phyloP scores from a whole-genome alignment of 1,284 basidiomycete genomes.

The Singerocomus rubriflavus region DNA sequence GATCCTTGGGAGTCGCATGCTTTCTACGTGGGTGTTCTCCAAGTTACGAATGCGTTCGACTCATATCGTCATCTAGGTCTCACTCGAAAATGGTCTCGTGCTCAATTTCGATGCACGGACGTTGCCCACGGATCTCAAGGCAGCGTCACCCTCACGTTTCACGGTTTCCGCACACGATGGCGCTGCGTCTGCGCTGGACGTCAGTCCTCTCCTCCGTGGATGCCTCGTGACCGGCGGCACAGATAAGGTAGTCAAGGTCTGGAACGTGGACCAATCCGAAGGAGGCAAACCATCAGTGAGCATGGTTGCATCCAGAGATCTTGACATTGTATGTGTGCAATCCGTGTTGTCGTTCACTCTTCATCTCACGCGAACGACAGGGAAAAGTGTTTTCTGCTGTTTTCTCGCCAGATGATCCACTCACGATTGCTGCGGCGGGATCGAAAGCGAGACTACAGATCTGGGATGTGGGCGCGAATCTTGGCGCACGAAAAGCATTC shows the following conservation, averaged over 20 bases:
- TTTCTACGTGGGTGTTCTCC: conserved; percentile 70
- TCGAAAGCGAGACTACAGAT: conserved; percentile 91
- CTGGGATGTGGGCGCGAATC: conserved; percentile 87
- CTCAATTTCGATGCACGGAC: conserved; percentile 90
- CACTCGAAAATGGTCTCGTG: conserved; percentile 89
- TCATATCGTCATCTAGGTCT: conserved; percentile 53
- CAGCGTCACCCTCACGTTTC: conserved; percentile 71
- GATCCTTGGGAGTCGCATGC: conserved; percentile 88
- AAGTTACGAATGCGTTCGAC: background rate
- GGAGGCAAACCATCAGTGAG: conserved; percentile 76
- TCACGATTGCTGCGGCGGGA: conserved; percentile 92
- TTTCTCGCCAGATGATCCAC: conserved; percentile 93
- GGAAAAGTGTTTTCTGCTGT: conserved; percentile 92
- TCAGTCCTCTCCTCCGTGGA: conserved; percentile 89
- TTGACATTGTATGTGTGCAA: conserved; percentile 83
- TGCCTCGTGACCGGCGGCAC: conserved; percentile 92
- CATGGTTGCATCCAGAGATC: conserved; percentile 84
- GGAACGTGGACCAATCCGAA: conserved; percentile 81
- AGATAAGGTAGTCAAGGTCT: conserved; percentile 92
- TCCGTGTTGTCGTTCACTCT: background rate
- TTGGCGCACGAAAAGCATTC: conserved; percentile 77
- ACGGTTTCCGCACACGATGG: conserved; percentile 94
- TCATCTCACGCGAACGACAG: conserved; percentile 38
- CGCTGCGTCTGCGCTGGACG: conserved; percentile 88
- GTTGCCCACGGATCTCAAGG: conserved; percentile 62